Conservation (phyloP, 2,329 filamentous ascomycete species). For the Exophiala alcalophila region DNA sequence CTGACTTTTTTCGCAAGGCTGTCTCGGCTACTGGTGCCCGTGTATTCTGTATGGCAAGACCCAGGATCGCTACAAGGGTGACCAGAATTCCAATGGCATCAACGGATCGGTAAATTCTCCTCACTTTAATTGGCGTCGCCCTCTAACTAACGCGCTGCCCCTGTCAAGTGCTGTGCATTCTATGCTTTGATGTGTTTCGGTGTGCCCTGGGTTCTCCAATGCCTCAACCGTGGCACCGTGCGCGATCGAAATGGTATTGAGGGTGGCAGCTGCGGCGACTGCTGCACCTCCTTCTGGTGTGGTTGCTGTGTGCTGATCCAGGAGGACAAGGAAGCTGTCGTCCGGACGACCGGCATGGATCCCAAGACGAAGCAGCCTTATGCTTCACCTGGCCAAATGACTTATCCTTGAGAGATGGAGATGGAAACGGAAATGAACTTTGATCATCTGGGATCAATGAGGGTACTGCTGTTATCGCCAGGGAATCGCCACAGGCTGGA, state of each 20-base stretch:
- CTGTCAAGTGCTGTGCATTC: slow-evolving; percentile 39
- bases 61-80: slow-evolving; percentile 34
- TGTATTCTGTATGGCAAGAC: slow-evolving; percentile 37
- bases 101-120: slow-evolving; percentile 31
- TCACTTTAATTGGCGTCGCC: not conserved
- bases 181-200: slow-evolving; percentile 34
- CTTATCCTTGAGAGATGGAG: slow-evolving; percentile 20
- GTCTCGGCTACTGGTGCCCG: slow-evolving; percentile 32
- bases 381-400: slow-evolving; percentile 20
- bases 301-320: slow-evolving; percentile 57
- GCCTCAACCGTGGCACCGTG: slow-evolving; percentile 55
- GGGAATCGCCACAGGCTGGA: too few relatives aligned
- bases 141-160: not conserved
- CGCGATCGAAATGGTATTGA: slow-evolving; percentile 54
- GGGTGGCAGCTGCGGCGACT: slow-evolving; percentile 51
- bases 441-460: too few relatives aligned
- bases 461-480: too few relatives aligned
- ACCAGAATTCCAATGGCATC: slow-evolving; percentile 31
- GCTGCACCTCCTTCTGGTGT: slow-evolving; percentile 55
- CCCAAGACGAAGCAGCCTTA: slow-evolving; percentile 28
- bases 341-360: slow-evolving; percentile 27
- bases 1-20: slow-evolving; percentile 26
- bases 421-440: too few relatives aligned
- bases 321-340: slow-evolving; percentile 54
- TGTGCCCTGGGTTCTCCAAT: slow-evolving; percentile 43